Base-by-base conservation (phyloP, 148 eudicot species). In the Suaeda aralocaspica region DNA sequence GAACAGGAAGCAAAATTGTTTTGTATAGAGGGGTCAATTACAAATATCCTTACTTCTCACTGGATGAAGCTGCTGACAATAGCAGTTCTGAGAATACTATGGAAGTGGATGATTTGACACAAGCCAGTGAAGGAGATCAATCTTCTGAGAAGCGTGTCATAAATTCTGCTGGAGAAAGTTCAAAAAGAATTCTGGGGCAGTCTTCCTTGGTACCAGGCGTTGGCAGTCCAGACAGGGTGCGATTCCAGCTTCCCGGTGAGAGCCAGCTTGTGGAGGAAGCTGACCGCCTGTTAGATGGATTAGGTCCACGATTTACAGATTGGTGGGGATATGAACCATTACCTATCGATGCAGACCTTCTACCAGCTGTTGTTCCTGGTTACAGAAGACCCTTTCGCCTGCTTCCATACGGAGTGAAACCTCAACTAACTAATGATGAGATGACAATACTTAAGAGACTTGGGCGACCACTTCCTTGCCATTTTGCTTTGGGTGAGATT, bases 251-350 rank as follows among this genome's bases (percentile, higher is more conserved):
- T 59, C 90, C 99, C 50, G 97, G 99, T 19, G 99, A 94, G 83
- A 84, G 85, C 74, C 87, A 84, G 72, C 88, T 91, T 67, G 83
- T 83, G 59, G 96, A 86, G 68, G 96, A 89, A 82, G 97, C 87
- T 81, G 90, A 91, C 55, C 73, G 63, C 36, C 79, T 94, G 53
- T 74, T 94, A 57, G 96, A 94, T 67, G 97, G 97, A 70, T 81
- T 94, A 63, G 99, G 99, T 64, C 99, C 97, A 39, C 89, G 99
- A 55, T 94, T 89, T 77, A 83, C 80, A 44, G 96, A 87, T 83
- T 94, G 99, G 99, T 94, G 96, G 96, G 96, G 99, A 30, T 83
- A 74, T 77, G 97, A 94, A 66, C 99, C 99, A 50, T 65, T 91
- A 61, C 99, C 99, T 66, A 77, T 94, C 81, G 99, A 94, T 86